phyloP scores from a whole-genome alignment of 768 basidiomycete genomes.

The Psilocybe tampanensis region DNA sequence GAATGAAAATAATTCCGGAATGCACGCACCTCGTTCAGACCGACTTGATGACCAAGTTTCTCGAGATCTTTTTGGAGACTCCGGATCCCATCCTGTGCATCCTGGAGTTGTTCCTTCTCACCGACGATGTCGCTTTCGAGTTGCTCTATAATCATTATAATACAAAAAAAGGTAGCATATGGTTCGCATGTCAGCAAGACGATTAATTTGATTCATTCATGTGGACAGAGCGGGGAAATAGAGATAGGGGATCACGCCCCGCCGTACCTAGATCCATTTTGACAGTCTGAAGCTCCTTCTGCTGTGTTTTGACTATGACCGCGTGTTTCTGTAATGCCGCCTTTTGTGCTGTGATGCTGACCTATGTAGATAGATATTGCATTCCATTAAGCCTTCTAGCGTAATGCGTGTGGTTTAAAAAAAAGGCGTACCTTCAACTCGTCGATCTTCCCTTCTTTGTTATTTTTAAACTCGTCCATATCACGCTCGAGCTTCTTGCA shows the following conservation, averaged over 20 bases:
- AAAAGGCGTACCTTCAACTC: slow-evolving; percentile 75
- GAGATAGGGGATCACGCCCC: background rate
- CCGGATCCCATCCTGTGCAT: slow-evolving; percentile 46
- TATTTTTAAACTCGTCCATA: slow-evolving; percentile 98
- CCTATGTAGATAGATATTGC: slow-evolving; percentile 41
- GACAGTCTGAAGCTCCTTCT: slow-evolving; percentile 89
- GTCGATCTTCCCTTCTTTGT: slow-evolving; percentile 95
- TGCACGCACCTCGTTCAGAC: slow-evolving; percentile 43
- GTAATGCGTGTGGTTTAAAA: too few relatives aligned
- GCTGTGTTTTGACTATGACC: slow-evolving; percentile 79
- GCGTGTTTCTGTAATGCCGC: slow-evolving; percentile 78
- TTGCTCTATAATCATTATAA: slow-evolving; percentile 63
- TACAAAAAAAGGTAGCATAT: slow-evolving; percentile 1
- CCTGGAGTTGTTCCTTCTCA: slow-evolving; percentile 45
- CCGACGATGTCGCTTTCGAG: slow-evolving; percentile 70
- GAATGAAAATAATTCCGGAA: background rate
- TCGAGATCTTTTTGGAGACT: slow-evolving; percentile 65
- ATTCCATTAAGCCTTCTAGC: too few relatives aligned
- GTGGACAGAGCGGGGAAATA: too few relatives aligned
- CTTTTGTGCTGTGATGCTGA: slow-evolving; percentile 81
- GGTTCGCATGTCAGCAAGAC: slow-evolving; percentile 10
- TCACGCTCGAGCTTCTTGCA: slow-evolving; percentile 90
- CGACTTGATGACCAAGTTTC: slow-evolving; percentile 54
- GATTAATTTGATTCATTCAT: too few relatives aligned
- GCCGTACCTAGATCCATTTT: slow-evolving; percentile 82